Percentiles rank a stretch among this genome's conserved stretches.
These are phyloP conservation scores for Melocanna baccifera DNA, from an alignment of 176 grass and related monocot genomes.

Conservation along the genomic window DNA sequence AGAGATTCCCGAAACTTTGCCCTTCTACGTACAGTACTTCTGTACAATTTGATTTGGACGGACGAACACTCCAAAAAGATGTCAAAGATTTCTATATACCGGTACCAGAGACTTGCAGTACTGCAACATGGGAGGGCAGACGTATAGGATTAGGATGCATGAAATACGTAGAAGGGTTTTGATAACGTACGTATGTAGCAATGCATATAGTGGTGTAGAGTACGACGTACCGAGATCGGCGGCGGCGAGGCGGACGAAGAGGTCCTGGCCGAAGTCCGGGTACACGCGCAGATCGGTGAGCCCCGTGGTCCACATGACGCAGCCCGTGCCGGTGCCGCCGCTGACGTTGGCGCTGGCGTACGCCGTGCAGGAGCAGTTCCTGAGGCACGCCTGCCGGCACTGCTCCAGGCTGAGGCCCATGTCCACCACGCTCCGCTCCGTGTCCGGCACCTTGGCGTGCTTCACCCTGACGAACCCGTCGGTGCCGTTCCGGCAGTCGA, in stretches of 20 bases:
- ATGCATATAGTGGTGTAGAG: not conserved
- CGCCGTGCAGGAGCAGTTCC: constrained; percentile 60
- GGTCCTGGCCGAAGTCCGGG: constrained; percentile 53
- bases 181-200: not conserved
- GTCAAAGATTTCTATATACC: not conserved
- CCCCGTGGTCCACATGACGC: constrained; percentile 53
- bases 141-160: not conserved
- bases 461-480: constrained; percentile 45
- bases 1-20: not conserved
- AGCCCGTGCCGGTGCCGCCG: constrained; percentile 22
- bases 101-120: not conserved
- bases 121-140: not conserved
- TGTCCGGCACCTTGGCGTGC: constrained; percentile 67
- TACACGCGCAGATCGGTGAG: constrained; percentile 52
- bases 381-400: constrained; percentile 42
- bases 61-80: not conserved
- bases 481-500: constrained; percentile 38
- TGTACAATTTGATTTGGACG: not conserved
- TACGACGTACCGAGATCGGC: constrained; percentile 47
- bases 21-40: not conserved
- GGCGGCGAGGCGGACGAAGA: constrained; percentile 50
- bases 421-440: constrained; percentile 36
- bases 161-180: not conserved
- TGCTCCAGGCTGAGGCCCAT: constrained; percentile 23
- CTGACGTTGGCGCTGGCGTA: constrained; percentile 50